These are phyloP conservation scores for Phellopilus nigrolimitatus DNA, from an alignment of 1,284 basidiomycete species.

Conservation along the genomic window DNA sequence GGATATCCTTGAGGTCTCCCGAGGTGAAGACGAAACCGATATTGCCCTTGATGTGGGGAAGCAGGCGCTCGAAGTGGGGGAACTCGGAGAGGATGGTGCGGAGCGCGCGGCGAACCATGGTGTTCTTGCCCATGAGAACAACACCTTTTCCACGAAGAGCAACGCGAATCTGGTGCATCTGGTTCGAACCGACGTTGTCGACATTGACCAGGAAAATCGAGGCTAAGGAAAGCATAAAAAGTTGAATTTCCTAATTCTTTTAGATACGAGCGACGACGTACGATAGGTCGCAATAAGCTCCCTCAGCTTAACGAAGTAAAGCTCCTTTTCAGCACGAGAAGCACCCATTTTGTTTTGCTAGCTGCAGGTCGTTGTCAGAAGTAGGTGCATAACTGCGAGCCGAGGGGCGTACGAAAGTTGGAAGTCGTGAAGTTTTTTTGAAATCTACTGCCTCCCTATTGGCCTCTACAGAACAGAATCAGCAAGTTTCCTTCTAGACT, in stretches of 20 bases:
- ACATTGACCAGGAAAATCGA: slow-evolving; percentile 99
- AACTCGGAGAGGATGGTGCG: slow-evolving; percentile 85
- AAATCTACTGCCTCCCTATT: slow-evolving; percentile 75
- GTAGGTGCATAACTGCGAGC: not conserved
- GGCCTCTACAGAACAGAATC: slow-evolving; percentile 54
- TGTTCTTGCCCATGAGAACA: slow-evolving; percentile 99
- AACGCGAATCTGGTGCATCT: slow-evolving; percentile 99
- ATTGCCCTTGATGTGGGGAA: slow-evolving; percentile 96
- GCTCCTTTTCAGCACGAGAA: slow-evolving; percentile 84
- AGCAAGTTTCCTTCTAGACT: slow-evolving; percentile 1
- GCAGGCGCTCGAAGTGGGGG: slow-evolving; percentile 94
- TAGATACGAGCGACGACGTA: slow-evolving; percentile 39
- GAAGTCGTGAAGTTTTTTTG: slow-evolving; percentile 20
- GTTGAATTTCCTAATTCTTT: not conserved
- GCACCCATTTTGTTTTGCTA: slow-evolving; percentile 73
- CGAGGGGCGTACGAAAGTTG: slow-evolving; percentile 2
- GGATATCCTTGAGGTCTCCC: slow-evolving; percentile 91
- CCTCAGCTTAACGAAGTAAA: slow-evolving; percentile 94
- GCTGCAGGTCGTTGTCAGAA: slow-evolving; percentile 2
- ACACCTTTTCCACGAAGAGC: slow-evolving; percentile 94
- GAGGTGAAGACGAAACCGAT: slow-evolving; percentile 99
- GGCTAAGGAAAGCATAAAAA: slow-evolving; percentile 43
- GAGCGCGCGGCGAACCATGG: slow-evolving; percentile 98
- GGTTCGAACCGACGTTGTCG: slow-evolving; percentile 99
- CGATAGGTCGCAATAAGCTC: slow-evolving; percentile 89